Evolutionary conservation across 805 yeast species (phyloP).

Genomic region (Hanseniaspora meyeri): DNA sequence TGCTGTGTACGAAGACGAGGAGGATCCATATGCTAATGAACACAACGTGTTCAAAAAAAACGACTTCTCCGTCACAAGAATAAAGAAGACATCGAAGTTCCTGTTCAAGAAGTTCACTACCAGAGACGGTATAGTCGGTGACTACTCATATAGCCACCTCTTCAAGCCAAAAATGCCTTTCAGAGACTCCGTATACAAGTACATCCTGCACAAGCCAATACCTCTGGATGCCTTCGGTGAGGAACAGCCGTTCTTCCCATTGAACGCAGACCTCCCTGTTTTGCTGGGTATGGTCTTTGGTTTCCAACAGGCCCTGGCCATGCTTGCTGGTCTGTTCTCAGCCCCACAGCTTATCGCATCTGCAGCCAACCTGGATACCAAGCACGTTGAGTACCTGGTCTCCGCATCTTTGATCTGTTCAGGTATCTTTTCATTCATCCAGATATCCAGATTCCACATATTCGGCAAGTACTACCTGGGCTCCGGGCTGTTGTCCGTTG

Average conservation of each 20-base stretch:
- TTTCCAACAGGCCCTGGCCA: slow-evolving; percentile 74
- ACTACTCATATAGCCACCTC: slow-evolving; percentile 66
- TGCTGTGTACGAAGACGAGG: background rate
- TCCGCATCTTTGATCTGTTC: slow-evolving; percentile 63
- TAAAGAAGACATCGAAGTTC: slow-evolving; percentile 14
- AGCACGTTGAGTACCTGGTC: slow-evolving; percentile 47
- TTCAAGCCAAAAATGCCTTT: slow-evolving; percentile 77
- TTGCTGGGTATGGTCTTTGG: slow-evolving; percentile 66
- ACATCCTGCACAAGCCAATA: slow-evolving; percentile 31
- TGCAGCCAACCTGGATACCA: slow-evolving; percentile 45
- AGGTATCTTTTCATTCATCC: slow-evolving; percentile 58
- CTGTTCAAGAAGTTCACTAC: slow-evolving; percentile 44
- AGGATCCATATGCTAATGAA: background rate
- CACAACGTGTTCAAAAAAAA: slow-evolving; percentile 11
- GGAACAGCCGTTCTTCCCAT: slow-evolving; percentile 67
- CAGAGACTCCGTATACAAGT: slow-evolving; percentile 19
- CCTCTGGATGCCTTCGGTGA: slow-evolving; percentile 15
- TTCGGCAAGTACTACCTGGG: slow-evolving; percentile 68
- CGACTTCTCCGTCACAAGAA: slow-evolving; percentile 7
- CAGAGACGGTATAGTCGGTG: slow-evolving; percentile 72
- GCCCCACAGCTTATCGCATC: slow-evolving; percentile 67
- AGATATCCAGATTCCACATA: slow-evolving; percentile 70
- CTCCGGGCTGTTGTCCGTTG: slow-evolving; percentile 79
- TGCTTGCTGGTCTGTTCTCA: slow-evolving; percentile 82
- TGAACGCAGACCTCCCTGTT: slow-evolving; percentile 72